Conservation (phyloP, 1,284 basidiomycete genomes). For the Ceratobasidium sp. region DNA sequence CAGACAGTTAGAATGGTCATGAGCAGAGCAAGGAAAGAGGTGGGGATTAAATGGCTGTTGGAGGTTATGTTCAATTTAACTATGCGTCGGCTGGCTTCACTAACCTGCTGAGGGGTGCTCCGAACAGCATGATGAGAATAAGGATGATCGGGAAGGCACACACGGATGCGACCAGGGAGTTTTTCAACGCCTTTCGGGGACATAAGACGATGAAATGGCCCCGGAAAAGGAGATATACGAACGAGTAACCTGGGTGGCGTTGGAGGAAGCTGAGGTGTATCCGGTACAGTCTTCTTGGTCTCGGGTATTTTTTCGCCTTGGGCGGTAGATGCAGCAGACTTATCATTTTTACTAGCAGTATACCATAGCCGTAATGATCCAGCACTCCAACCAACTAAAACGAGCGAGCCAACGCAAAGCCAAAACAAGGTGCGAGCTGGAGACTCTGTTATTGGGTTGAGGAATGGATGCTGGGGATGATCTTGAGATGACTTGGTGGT, state of each 20-base stretch:
- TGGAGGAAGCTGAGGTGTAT: conserved; percentile 50
- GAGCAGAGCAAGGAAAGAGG: conserved; percentile 74
- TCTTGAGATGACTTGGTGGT: conserved; percentile 62
- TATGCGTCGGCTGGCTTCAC: conserved; percentile 50
- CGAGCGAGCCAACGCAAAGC: conserved; percentile 65
- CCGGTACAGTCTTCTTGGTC: conserved; percentile 33
- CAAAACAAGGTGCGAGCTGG: conserved; percentile 71
- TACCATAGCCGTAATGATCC: conserved; percentile 69
- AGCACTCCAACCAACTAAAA: conserved; percentile 80
- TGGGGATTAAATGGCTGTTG: conserved; percentile 56
- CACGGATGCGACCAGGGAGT: conserved; percentile 67
- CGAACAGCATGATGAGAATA: conserved; percentile 70
- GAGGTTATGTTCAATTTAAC: conserved; percentile 30
- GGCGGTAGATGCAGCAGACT: neutral
- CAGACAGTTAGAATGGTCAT: conserved; percentile 75
- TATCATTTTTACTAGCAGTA: neutral
- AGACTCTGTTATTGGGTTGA: conserved; percentile 72
- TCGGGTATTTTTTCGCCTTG: conserved; percentile 41
- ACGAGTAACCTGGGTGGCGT: conserved; percentile 54
- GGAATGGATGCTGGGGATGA: conserved; percentile 70
- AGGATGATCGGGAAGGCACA: conserved; percentile 63
- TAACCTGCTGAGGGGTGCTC: conserved; percentile 75
- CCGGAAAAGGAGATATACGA: neutral
- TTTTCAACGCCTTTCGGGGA: conserved; percentile 58
- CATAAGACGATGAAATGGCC: conserved; percentile 13